Base-by-base conservation (phyloP, 768 basidiomycete genomes). In the Mycena rosella region DNA sequence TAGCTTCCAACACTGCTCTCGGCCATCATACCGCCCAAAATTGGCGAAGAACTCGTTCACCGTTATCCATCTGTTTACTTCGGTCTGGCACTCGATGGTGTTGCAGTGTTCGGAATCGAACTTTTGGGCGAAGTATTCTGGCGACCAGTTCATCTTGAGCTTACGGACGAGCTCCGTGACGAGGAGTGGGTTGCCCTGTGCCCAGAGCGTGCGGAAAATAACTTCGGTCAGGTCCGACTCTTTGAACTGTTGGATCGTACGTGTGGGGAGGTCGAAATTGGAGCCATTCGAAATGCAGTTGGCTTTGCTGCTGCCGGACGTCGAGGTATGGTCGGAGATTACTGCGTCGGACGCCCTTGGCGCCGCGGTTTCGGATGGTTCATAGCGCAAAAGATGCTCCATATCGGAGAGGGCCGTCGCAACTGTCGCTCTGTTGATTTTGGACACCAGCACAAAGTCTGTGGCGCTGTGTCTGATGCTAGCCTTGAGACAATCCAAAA, bases 61-160 rank as follows among this genome's bases (percentile, higher is more conserved):
- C 0, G 87, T 90, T 7, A 88, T 83, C 11, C 84, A 79, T 69
- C 84, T 85, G 72, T 87, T 91, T 56, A 78, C 75, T 79, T 95
- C n/a, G n/a, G n/a, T 34, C 32, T 34, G 91, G 73, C 95, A 97
- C 77, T 97, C 93, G 17, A 94, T 83, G 60, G 97, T 89, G 55
- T 89, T 81, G 76, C 92, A 91, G 22, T 74, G 80, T 68, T 92
- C 87, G 10, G 82, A 77, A 8, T 87, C 89, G 74, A 92, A 91
- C 69, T 89, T 83, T 54, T 87, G 78, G 20, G 88, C 86, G 77
- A 98, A 96, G 73, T 91, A 92, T 60, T 91, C 87, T 0, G 96
- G 96, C 5, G 86, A 89, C 96, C 96, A 98, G 63, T 84, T 75
- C 65, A 91, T 77, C 72, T 84, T 81, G 78, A 96, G 91, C 70